These are phyloP conservation scores for Coemansia pectinata DNA, from an alignment of 192 early-diverging fungal species.

Conservation along the genomic window DNA sequence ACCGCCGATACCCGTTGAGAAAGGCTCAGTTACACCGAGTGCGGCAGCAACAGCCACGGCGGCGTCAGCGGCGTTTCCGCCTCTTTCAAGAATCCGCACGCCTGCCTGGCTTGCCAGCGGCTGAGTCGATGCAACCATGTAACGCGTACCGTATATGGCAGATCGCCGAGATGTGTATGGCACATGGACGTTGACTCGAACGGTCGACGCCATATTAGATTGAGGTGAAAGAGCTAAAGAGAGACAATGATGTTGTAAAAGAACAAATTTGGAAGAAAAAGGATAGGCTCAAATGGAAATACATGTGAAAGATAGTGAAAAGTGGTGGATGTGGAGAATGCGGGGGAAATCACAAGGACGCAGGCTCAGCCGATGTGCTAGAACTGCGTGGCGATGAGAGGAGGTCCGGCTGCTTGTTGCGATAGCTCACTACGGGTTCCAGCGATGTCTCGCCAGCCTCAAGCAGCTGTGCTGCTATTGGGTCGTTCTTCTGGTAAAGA, in stretches of 20 bases:
- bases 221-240: no score
- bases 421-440: conserved; percentile 36
- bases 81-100: conserved; percentile 59
- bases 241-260: not conserved
- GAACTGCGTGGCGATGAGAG: conserved; percentile 1
- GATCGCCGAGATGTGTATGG: conserved; percentile 54
- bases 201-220: conserved; percentile 29
- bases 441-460: conserved; percentile 50
- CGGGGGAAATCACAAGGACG: not conserved
- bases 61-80: conserved; percentile 81
- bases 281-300: not conserved
- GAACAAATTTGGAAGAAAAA: not conserved
- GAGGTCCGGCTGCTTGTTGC: conserved; percentile 42
- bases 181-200: conserved; percentile 14
- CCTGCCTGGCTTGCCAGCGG: conserved; percentile 72
- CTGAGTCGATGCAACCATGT: conserved; percentile 69
- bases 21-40: conserved; percentile 70
- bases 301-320: not conserved
- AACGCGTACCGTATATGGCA: conserved; percentile 59
- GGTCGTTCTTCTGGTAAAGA: conserved; percentile 47
- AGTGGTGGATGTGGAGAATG: not conserved
- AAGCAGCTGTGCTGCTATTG: conserved; percentile 48
- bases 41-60: conserved; percentile 69
- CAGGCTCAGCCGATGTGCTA: conserved; percentile 10
- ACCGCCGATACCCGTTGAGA: conserved; percentile 76